phyloP scores from a whole-genome alignment of 2,329 filamentous ascomycete genomes.

The Teratosphaeria destructans region DNA sequence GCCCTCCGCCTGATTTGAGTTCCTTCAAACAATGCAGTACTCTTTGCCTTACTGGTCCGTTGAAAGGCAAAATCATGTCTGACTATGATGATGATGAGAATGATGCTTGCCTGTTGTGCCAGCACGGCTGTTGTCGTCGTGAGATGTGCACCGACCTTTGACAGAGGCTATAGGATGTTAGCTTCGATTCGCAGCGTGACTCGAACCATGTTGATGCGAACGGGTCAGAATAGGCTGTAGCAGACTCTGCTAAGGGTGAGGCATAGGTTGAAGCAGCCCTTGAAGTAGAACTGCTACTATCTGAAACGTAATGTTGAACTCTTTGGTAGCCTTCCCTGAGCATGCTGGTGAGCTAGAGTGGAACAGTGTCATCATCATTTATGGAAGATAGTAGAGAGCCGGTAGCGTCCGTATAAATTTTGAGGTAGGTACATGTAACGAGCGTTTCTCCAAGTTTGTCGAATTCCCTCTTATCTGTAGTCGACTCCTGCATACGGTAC shows the following conservation, averaged over 20 bases:
- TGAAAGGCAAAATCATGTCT: background rate
- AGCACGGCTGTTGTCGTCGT: background rate
- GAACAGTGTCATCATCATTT: too few species aligned
- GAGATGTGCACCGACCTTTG: background rate
- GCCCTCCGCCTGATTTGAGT: background rate
- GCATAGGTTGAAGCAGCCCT: constrained; percentile 8
- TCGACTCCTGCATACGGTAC: too few species aligned
- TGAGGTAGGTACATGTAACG: too few species aligned
- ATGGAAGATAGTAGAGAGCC: too few species aligned
- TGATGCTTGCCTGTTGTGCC: background rate
- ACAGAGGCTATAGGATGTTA: constrained; percentile 8
- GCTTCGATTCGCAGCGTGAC: constrained; percentile 24
- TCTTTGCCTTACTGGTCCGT: background rate
- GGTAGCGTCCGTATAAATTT: too few species aligned
- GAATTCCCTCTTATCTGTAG: too few species aligned
- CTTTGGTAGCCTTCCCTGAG: too few species aligned
- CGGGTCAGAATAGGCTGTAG: constrained; percentile 26
- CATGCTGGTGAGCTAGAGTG: too few species aligned
- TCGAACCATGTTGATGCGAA: constrained; percentile 18
- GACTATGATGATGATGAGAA: background rate
- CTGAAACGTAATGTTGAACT: too few species aligned
- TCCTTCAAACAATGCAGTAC: background rate
- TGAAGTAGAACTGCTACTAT: background rate
- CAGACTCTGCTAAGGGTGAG: constrained; percentile 26
- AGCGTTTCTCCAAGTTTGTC: too few species aligned